Conservation (phyloP, 1,284 basidiomycete species). For the Microbotryomycetes sp. region DNA sequence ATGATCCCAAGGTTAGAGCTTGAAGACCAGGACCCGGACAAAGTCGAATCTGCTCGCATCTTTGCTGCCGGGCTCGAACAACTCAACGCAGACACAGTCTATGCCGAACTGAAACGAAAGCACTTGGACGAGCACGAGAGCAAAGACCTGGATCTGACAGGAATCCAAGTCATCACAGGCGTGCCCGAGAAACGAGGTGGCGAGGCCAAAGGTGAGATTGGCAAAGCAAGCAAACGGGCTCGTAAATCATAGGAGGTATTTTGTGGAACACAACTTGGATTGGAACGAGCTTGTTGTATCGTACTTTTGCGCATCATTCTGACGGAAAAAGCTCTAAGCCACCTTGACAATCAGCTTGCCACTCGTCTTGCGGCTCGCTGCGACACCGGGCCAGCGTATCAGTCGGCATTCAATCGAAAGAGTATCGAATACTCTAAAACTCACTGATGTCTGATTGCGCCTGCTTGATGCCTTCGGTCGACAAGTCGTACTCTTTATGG, state of each 20-base stretch:
- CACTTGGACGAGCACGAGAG: neutral
- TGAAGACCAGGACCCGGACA: neutral
- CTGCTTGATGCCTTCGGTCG: constrained; percentile 65
- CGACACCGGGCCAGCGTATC: neutral
- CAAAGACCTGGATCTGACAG: neutral
- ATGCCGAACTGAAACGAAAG: neutral
- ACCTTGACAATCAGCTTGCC: constrained; percentile 77
- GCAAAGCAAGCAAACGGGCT: neutral
- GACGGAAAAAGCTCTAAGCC: constrained; percentile 1
- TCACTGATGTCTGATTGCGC: constrained; percentile 67
- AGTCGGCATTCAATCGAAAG: neutral
- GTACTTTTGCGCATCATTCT: neutral
- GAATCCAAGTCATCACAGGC: neutral
- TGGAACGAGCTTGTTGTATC: no score
- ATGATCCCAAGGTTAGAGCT: neutral
- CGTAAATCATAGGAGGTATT: no score
- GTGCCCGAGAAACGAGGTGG: neutral
- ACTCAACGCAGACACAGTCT: neutral
- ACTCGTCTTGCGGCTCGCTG: constrained; percentile 59
- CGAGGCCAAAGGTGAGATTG: neutral
- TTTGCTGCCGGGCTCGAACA: neutral
- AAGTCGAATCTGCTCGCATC: neutral
- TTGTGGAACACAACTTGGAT: no score
- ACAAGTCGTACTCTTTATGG: constrained; percentile 64
- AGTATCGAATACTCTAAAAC: constrained; percentile 1